Conservation (phyloP, 2,329 filamentous ascomycete species). For the Catunica adiposa region DNA sequence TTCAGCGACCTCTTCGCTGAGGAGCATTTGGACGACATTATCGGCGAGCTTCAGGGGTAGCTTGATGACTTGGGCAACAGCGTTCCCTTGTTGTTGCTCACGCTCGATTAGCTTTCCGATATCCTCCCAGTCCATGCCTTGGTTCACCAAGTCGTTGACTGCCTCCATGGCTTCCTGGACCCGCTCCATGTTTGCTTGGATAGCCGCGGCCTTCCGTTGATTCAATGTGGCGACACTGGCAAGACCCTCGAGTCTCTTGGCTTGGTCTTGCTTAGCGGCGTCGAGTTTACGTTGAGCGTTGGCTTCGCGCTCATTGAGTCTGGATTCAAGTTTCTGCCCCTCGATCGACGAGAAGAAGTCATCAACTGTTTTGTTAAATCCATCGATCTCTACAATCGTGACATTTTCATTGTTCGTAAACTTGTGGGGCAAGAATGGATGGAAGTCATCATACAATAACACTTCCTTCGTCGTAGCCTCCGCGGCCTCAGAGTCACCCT, state of each 20-base stretch:
- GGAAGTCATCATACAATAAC: conserved; percentile 82
- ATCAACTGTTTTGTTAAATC: conserved; percentile 86
- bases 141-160: conserved; percentile 75
- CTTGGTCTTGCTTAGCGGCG: conserved; percentile 67
- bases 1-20: conserved; percentile 54
- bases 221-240: conserved; percentile 70
- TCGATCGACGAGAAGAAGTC: conserved; percentile 96
- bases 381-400: conserved; percentile 58
- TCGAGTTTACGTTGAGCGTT: conserved; percentile 72
- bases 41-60: conserved; percentile 80
- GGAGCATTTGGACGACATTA: conserved; percentile 65
- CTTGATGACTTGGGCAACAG: conserved; percentile 74
- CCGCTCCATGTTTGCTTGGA: conserved; percentile 76
- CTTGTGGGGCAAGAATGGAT: conserved; percentile 75
- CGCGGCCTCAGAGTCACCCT: conserved; percentile 14
- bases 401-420: conserved; percentile 50
- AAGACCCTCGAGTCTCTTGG: conserved; percentile 67
- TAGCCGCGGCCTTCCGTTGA: conserved; percentile 72
- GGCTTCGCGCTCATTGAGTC: conserved; percentile 65
- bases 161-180: conserved; percentile 88
- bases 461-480: conserved; percentile 26
- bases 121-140: conserved; percentile 96
- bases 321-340: conserved; percentile 77
- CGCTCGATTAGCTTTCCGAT: conserved; percentile 76
- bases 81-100: conserved; percentile 65